Evolutionary conservation across 1,284 basidiomycete species (phyloP), one percentile per base, ranked within the genome.

Genomic region (Chiua sp.): DNA sequence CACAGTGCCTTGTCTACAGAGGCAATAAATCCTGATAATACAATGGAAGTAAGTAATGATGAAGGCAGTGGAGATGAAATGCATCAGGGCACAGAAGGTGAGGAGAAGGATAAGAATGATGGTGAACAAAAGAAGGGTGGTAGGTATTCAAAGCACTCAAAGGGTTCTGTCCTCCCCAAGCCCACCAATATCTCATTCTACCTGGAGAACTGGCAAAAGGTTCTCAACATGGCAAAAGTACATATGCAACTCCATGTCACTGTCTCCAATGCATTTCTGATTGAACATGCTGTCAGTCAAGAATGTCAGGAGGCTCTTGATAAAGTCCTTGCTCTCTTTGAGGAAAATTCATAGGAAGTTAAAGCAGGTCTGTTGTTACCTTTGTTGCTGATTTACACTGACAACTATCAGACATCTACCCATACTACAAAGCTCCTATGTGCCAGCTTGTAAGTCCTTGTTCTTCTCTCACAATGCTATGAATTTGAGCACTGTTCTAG

Each of bases 131-230:
- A 26, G 26, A 26, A 26, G 26, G 26, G 26, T 26, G 26, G 26
- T 26, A 26, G 26, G 26, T 56, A 59, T 35, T 35, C 20, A n/a
- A 59, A 60, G 23, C 56, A 60, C 28, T 22, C 39, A 6, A 49
- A 58, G 44, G 51, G 32, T 26, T 60, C 30, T 3, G n/a, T 53
- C 47, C 6, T 33, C n/a, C 26, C n/a, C 12, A 56, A 55, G 28
- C 6, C 42, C 7, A 51, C 53, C 13, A 51, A 13, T 3, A n/a
- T 60, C 1, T 10, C 51, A 4, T 61, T 60, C 49, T 61, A 55
- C 11, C 59, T n/a, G 1, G 8, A 20, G 15, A 7, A 35, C 5
- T 61, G 60, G 60, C 15, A 15, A 6, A 61, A 60, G n/a, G 44
- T 55, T 12, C 53, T 61, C 5, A 22, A 61, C 12, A 15, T 22